A percentile compares a stretch with the other conserved stretches of the same genome.
phyloP scores from a whole-genome alignment of 2,329 filamentous ascomycete species.

The Claviceps humidiphila region DNA sequence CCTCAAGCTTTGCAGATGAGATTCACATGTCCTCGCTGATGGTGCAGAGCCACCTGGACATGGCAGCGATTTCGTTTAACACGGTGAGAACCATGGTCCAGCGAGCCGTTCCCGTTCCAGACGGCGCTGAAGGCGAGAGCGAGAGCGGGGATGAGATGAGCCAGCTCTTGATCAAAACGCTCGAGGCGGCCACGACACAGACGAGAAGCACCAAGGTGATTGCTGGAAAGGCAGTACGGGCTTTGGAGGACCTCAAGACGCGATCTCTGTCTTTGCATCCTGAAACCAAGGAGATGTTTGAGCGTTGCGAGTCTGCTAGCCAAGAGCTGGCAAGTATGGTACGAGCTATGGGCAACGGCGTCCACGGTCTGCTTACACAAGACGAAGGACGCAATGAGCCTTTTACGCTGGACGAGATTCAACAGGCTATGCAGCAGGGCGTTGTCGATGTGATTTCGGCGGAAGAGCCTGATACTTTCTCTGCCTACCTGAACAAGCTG shows the following conservation, averaged over 20 bases:
- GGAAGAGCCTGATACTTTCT: constrained; percentile 55
- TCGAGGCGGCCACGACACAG: constrained; percentile 59
- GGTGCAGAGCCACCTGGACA: constrained; percentile 73
- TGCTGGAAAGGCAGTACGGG: constrained; percentile 62
- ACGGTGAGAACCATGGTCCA: constrained; percentile 55
- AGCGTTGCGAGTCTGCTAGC: constrained; percentile 52
- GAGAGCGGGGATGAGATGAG: constrained; percentile 48
- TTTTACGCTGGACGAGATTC: constrained; percentile 53
- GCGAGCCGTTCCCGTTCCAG: constrained; percentile 37
- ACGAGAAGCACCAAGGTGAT: constrained; percentile 76
- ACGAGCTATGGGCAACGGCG: constrained; percentile 50
- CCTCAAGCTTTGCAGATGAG: constrained; percentile 65
- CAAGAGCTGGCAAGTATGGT: constrained; percentile 53
- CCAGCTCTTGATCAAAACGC: constrained; percentile 54
- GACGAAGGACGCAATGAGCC: constrained; percentile 60
- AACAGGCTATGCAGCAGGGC: constrained; percentile 46
- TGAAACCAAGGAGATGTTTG: constrained; percentile 56
- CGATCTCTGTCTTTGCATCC: constrained; percentile 61
- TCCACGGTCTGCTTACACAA: constrained; percentile 49
- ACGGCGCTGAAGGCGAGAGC: constrained; percentile 13
- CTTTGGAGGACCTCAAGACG: constrained; percentile 63
- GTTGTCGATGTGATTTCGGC: constrained; percentile 31
- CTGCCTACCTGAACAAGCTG: constrained; percentile 53
- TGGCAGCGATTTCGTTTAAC: constrained; percentile 53
- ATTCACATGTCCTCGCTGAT: constrained; percentile 63